Evolutionary conservation across 371 early-diverging fungal genomes (phyloP).

Genomic region (Dipsacomyces acuminosporus): DNA sequence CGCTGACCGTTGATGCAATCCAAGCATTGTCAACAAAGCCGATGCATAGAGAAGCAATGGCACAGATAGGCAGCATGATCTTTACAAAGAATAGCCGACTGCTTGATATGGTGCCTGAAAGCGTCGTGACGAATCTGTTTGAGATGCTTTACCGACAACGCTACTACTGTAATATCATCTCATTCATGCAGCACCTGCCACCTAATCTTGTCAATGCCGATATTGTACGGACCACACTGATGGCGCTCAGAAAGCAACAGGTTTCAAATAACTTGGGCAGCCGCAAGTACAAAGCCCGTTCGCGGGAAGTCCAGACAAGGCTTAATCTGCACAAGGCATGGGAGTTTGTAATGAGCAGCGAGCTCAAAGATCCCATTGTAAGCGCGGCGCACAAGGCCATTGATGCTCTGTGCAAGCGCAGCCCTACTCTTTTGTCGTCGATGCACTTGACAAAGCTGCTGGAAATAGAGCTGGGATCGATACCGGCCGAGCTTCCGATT

Average conservation of each 20-base stretch:
- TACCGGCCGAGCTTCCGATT: background rate
- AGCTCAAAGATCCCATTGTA: too few relatives aligned
- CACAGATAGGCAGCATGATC: background rate
- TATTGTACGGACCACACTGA: background rate
- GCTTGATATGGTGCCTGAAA: background rate
- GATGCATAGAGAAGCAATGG: background rate
- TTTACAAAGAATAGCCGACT: background rate
- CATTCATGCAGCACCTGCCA: background rate
- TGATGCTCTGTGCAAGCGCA: background rate
- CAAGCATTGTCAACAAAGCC: background rate
- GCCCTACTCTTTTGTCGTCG: slow-evolving; percentile 1
- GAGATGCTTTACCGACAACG: background rate
- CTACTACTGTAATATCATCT: background rate
- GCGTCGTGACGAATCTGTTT: background rate
- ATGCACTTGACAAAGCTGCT: slow-evolving; percentile 16
- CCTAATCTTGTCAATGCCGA: background rate
- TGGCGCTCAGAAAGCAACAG: background rate
- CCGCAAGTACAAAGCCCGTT: too few relatives aligned
- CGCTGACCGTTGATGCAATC: too few relatives aligned
- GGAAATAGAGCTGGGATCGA: slow-evolving; percentile 11
- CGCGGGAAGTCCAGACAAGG: too few relatives aligned
- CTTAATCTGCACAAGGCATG: too few relatives aligned
- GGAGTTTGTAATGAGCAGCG: too few relatives aligned
- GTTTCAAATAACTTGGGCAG: background rate
- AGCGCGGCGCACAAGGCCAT: slow-evolving; percentile 6